Percentiles rank a stretch among this genome's conserved stretches.
Evolutionary conservation across 2,329 filamentous ascomycete species (phyloP).

Genomic region (Blastomyces parvus): DNA sequence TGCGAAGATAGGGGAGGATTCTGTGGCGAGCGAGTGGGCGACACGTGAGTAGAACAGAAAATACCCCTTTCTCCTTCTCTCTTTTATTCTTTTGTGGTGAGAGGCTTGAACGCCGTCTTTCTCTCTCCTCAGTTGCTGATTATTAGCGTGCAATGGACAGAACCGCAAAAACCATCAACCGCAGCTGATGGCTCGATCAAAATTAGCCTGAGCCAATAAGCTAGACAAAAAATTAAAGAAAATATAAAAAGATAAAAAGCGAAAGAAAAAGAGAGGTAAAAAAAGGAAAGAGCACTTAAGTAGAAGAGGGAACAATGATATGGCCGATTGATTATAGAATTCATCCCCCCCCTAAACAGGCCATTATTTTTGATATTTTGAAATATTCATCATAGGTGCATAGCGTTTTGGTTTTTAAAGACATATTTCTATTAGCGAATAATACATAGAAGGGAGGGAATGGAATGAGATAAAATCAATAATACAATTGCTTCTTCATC

Average conservation of each 20-base stretch:
- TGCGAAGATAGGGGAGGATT: constrained; percentile 2
- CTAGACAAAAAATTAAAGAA: neutral
- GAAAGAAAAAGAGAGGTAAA: neutral
- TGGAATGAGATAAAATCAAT: neutral
- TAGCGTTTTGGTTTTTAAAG: constrained; percentile 1
- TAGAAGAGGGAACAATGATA: neutral
- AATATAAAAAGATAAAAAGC: too few species aligned
- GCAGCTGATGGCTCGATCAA: constrained; percentile 2
- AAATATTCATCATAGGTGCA: neutral
- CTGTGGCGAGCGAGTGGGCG: neutral
- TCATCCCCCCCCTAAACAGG: neutral
- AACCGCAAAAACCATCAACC: neutral
- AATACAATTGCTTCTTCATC: neutral
- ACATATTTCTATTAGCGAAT: neutral
- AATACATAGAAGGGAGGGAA: neutral
- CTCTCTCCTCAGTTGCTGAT: neutral
- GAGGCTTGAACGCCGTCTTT: neutral
- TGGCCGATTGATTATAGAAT: neutral
- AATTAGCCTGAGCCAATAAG: neutral
- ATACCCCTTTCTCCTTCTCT: neutral
- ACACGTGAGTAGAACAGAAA: neutral
- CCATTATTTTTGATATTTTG: neutral
- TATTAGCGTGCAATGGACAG: neutral
- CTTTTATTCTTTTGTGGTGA: too few species aligned
- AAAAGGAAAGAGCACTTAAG: neutral